Percentiles rank a stretch among this genome's conserved stretches.
Evolutionary conservation across 331 rosid genomes (phyloP).

Genomic region (Spiraea crenata): DNA sequence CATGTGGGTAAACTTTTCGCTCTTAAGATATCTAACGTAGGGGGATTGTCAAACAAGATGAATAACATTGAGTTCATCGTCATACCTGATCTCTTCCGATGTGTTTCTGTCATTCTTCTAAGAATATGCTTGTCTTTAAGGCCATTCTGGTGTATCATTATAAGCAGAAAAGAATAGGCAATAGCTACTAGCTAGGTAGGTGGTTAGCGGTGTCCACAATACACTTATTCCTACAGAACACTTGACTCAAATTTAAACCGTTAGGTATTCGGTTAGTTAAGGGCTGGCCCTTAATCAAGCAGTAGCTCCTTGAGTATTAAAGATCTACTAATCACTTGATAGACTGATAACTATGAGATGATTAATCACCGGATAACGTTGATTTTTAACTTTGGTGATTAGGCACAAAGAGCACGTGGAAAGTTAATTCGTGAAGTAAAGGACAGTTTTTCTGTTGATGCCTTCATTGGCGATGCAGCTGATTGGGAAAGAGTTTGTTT

Average conservation of each 20-base stretch:
- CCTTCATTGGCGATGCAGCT: conserved; percentile 70
- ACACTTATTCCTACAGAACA: background rate
- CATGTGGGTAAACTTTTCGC: background rate
- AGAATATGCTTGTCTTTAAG: no score
- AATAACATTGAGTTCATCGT: background rate
- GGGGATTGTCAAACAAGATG: background rate
- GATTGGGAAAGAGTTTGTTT: conserved; percentile 81
- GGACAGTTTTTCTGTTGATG: conserved; percentile 60
- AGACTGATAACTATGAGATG: background rate
- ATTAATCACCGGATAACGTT: background rate
- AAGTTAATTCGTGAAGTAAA: conserved; percentile 53
- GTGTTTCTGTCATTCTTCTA: no score
- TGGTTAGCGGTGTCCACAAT: background rate
- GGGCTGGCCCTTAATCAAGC: background rate
- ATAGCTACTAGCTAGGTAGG: background rate
- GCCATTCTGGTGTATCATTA: no score
- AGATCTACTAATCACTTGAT: background rate
- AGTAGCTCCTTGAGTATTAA: no score
- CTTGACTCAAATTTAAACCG: background rate
- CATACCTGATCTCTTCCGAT: no score
- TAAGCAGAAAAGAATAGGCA: no score
- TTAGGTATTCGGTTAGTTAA: background rate
- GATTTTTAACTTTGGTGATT: background rate
- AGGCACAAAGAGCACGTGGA: conserved; percentile 79
- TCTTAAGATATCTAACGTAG: background rate